Evolutionary conservation across 139 green algal species (phyloP).

Genomic region (Tetradesmus lagerheimii): DNA sequence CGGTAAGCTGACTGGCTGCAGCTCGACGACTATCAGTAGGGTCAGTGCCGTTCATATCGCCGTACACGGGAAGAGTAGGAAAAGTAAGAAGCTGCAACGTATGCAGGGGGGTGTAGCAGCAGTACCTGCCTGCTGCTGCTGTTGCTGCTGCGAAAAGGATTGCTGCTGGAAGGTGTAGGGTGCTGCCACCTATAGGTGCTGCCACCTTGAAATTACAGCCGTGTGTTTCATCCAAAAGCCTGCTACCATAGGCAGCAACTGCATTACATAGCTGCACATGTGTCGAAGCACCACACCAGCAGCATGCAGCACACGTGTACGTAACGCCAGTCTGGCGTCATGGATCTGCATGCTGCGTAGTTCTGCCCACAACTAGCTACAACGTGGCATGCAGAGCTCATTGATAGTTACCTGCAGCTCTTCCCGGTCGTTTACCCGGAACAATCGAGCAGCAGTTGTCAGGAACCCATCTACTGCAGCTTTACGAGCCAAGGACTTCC

Average conservation of each 20-base stretch:
- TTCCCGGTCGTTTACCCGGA: slow-evolving; percentile 20
- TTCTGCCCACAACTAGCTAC: not conserved
- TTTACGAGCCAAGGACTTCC: slow-evolving; percentile 5
- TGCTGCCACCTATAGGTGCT: not conserved
- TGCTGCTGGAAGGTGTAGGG: not conserved
- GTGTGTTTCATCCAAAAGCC: not conserved
- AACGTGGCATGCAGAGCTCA: too few species aligned
- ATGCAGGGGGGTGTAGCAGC: too few species aligned
- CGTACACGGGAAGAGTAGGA: too few species aligned
- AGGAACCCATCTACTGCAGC: slow-evolving; percentile 26
- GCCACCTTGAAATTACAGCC: not conserved
- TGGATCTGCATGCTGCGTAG: not conserved
- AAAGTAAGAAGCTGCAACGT: too few species aligned
- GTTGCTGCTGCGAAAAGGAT: not conserved
- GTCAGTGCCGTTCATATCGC: too few species aligned
- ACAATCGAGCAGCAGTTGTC: slow-evolving; percentile 10
- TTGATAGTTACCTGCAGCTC: slow-evolving; percentile 38
- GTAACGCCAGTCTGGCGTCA: not conserved
- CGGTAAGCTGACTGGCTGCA: too few species aligned
- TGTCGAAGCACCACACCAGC: not conserved
- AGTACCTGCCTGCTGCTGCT: too few species aligned
- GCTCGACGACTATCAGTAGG: too few species aligned
- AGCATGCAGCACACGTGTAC: not conserved
- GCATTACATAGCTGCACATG: not conserved
- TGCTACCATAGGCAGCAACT: not conserved